These are phyloP conservation scores for Batkoa obscura DNA, from an alignment of 371 early-diverging fungal species.

Conservation along the genomic window DNA sequence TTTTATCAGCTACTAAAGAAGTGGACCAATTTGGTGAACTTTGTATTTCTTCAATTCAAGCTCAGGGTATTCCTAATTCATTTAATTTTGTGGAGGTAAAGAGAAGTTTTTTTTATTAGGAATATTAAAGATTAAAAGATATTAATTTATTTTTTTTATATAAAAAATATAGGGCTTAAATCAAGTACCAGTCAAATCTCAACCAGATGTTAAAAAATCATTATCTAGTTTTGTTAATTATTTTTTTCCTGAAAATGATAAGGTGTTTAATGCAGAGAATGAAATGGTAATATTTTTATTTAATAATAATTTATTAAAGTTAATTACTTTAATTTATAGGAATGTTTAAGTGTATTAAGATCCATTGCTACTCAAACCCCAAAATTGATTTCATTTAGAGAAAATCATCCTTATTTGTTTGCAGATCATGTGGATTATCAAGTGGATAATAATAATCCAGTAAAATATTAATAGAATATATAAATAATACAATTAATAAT, in stretches of 20 bases:
- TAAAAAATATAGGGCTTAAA: too few relatives aligned
- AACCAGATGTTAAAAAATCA: conserved; percentile 63
- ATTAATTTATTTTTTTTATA: too few relatives aligned
- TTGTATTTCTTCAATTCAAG: conserved; percentile 56
- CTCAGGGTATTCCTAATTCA: conserved; percentile 69
- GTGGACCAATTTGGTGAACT: conserved; percentile 82
- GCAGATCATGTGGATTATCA: conserved; percentile 52
- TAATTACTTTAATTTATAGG: conserved; percentile 10
- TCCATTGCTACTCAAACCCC: conserved; percentile 51
- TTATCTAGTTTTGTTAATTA: conserved; percentile 59
- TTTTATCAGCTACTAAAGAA: conserved; percentile 70
- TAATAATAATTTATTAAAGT: not conserved
- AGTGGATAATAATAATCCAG: too few relatives aligned
- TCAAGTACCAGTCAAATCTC: too few relatives aligned
- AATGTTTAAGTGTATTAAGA: conserved; percentile 35
- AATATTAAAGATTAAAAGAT: too few relatives aligned
- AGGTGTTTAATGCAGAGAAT: conserved; percentile 37
- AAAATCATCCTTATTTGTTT: conserved; percentile 68
- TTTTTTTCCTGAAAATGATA: conserved; percentile 69
- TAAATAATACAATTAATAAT: not conserved
- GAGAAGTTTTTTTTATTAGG: too few relatives aligned
- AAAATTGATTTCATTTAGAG: conserved; percentile 68
- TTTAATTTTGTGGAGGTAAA: conserved; percentile 41
- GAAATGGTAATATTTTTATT: conserved; percentile 13
- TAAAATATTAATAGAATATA: too few relatives aligned